These are phyloP conservation scores for Hyaloscypha variabilis DNA, from an alignment of 495 filamentous ascomycete species.

Conservation along the genomic window DNA sequence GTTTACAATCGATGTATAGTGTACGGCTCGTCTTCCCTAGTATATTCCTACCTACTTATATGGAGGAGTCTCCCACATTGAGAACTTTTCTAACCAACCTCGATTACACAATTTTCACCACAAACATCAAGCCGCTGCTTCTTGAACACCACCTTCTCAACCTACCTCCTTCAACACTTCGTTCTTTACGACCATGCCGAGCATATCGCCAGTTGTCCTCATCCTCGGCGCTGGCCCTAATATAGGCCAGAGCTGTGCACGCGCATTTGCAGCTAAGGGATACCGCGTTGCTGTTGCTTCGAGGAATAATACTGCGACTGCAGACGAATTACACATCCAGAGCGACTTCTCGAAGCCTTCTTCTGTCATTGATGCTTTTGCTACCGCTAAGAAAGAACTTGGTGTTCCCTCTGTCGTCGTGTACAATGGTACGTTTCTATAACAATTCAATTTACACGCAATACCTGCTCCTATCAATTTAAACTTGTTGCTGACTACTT, in stretches of 20 bases:
- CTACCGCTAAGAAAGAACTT: constrained; percentile 37
- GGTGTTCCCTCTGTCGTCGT: constrained; percentile 50
- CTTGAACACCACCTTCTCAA: too few relatives aligned
- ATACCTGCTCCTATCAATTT: constrained; percentile 13
- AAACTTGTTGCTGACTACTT: constrained; percentile 1
- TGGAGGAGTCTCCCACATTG: too few relatives aligned
- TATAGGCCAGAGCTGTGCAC: constrained; percentile 39
- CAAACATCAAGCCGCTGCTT: too few relatives aligned
- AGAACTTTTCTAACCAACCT: too few relatives aligned
- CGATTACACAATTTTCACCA: too few relatives aligned
- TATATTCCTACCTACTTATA: too few relatives aligned
- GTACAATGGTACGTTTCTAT: constrained; percentile 51
- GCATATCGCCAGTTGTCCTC: constrained; percentile 21
- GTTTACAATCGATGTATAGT: too few relatives aligned
- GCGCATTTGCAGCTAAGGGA: constrained; percentile 44
- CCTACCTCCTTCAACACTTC: too few relatives aligned
- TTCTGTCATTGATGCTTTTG: constrained; percentile 39
- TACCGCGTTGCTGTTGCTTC: constrained; percentile 45
- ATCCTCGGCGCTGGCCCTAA: constrained; percentile 38
- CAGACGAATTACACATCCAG: constrained; percentile 38
- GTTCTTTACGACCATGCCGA: too few relatives aligned
- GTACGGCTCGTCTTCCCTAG: too few relatives aligned
- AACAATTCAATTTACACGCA: constrained; percentile 16
- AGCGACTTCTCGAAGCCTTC: constrained; percentile 45
- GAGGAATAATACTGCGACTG: constrained; percentile 36